These are phyloP conservation scores for Neurospora sp. DNA, from an alignment of 495 filamentous ascomycete genomes.

Conservation along the genomic window DNA sequence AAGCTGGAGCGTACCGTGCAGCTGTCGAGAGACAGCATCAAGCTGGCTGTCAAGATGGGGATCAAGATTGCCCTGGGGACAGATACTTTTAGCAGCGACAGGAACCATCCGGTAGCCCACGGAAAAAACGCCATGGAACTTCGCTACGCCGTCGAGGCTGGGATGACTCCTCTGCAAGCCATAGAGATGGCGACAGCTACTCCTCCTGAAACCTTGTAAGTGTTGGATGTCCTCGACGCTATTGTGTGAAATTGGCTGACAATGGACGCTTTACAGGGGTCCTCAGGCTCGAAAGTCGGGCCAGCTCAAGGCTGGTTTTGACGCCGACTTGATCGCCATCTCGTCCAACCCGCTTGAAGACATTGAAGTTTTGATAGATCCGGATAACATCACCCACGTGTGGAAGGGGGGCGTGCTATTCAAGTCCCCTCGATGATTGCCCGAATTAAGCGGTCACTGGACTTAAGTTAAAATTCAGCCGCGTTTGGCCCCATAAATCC, in stretches of 20 bases:
- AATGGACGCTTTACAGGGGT: constrained; percentile 6
- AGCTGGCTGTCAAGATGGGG: constrained; percentile 33
- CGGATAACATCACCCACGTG: constrained; percentile 34
- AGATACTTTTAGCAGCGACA: constrained; percentile 20
- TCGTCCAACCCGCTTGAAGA: constrained; percentile 35
- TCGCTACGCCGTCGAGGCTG: constrained; percentile 38
- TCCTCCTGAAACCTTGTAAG: constrained; percentile 26
- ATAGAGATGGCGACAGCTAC: constrained; percentile 45
- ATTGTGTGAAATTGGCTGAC: not conserved
- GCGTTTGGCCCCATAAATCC: too few relatives aligned
- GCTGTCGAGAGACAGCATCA: constrained; percentile 4
- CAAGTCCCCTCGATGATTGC: constrained; percentile 11
- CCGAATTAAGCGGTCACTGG: not conserved
- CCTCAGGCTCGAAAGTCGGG: constrained; percentile 37
- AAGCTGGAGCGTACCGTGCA: constrained; percentile 27
- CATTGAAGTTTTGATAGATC: constrained; percentile 31
- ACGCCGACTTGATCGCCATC: constrained; percentile 41
- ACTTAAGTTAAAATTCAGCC: too few relatives aligned
- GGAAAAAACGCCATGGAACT: constrained; percentile 41
- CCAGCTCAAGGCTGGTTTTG: constrained; percentile 37
- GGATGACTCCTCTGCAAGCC: constrained; percentile 40
- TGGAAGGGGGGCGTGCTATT: constrained; percentile 37
- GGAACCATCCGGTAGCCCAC: constrained; percentile 7
- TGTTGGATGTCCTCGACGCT: constrained; percentile 7
- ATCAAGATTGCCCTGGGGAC: constrained; percentile 35